Percentiles rank a stretch among this genome's conserved stretches.
phyloP scores from a whole-genome alignment of 768 basidiomycete species.

The Coprinopsis strossmayeri region DNA sequence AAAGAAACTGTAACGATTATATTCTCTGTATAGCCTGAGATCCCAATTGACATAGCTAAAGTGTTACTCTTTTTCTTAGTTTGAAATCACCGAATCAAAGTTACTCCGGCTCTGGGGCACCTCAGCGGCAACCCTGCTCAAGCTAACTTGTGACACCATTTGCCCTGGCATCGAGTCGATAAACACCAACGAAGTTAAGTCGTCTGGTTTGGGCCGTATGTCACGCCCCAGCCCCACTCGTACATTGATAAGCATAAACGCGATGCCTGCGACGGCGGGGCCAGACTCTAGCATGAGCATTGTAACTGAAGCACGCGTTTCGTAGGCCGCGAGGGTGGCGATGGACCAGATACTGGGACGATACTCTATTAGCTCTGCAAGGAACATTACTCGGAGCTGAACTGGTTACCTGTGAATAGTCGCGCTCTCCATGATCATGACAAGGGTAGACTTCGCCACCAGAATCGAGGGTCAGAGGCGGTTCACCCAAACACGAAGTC shows the following conservation, averaged over 20 bases:
- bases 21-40: too few species aligned
- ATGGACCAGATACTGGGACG: slow-evolving; percentile 13
- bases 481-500: neutral
- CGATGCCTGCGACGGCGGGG: slow-evolving; percentile 3
- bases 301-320: slow-evolving; percentile 10
- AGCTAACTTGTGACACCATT: too few species aligned
- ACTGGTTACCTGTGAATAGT: slow-evolving; percentile 14
- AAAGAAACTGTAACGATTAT: too few species aligned
- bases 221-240: slow-evolving; percentile 9
- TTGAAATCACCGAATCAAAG: too few species aligned
- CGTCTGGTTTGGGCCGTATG: neutral
- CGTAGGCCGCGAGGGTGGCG: slow-evolving; percentile 11
- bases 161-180: too few species aligned
- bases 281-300: slow-evolving; percentile 11
- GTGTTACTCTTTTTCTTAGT: too few species aligned
- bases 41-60: too few species aligned
- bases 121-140: too few species aligned
- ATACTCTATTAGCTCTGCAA: too few species aligned
- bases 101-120: too few species aligned
- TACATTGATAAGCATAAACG: slow-evolving; percentile 8
- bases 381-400: neutral
- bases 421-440: slow-evolving; percentile 14
- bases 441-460: slow-evolving; percentile 9
- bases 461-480: too few species aligned
- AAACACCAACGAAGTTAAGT: too few species aligned